Conservation (phyloP, 495 filamentous ascomycete genomes). For the Penicillium goetzii region DNA sequence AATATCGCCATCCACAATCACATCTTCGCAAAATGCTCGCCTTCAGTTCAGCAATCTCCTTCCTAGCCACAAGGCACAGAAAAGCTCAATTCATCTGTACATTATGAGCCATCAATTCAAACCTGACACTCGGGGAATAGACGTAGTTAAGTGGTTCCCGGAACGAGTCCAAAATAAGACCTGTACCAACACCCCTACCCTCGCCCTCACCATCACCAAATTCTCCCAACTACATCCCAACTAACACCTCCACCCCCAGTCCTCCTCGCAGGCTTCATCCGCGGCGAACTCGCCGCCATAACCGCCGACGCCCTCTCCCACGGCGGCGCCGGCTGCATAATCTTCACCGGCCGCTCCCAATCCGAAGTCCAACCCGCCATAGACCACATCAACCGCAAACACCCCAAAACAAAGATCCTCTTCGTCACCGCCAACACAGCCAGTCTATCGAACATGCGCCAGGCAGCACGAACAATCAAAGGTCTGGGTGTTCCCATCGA, state of each 20-base stretch:
- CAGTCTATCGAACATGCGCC: conserved; percentile 21
- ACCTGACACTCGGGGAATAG: conserved; percentile 35
- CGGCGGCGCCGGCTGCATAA: conserved; percentile 44
- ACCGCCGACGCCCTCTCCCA: conserved; percentile 31
- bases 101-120: conserved; percentile 24
- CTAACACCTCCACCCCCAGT: conserved; percentile 16
- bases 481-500: conserved; percentile 26
- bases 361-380: conserved; percentile 44
- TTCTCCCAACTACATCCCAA: neutral
- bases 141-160: conserved; percentile 41
- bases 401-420: conserved; percentile 26
- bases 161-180: conserved; percentile 43
- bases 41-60: neutral
- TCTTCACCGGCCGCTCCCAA: conserved; percentile 47
- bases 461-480: conserved; percentile 23
- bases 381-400: conserved; percentile 38
- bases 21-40: neutral
- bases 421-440: conserved; percentile 26
- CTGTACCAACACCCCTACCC: conserved; percentile 26
- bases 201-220: conserved; percentile 6
- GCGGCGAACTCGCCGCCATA: conserved; percentile 23
- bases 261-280: conserved; percentile 22
- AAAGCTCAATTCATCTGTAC: neutral
- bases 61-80: neutral
- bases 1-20: neutral